Percentiles rank a stretch among this genome's conserved stretches.
phyloP scores from a whole-genome alignment of 768 basidiomycete species.

The Suillus alpinus region DNA sequence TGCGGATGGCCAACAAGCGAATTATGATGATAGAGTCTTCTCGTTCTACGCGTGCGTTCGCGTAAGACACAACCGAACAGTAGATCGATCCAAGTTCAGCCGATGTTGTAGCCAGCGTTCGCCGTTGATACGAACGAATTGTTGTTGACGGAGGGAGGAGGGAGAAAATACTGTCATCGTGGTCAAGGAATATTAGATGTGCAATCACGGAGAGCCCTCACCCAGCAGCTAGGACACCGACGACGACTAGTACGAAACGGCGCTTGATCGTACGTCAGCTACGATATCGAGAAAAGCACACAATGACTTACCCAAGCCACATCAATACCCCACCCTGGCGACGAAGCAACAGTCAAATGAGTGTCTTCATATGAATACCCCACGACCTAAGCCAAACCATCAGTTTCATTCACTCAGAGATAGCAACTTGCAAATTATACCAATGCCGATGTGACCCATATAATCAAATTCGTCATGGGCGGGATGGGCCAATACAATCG shows the following conservation, averaged over 20 bases:
- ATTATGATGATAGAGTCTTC: slow-evolving; percentile 59
- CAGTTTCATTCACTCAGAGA: background rate
- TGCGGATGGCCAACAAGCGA: slow-evolving; percentile 68
- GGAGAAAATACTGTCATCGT: slow-evolving; percentile 52
- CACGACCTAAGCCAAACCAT: slow-evolving; percentile 44
- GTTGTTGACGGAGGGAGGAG: slow-evolving; percentile 75
- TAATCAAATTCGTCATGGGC: slow-evolving; percentile 69
- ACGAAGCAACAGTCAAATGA: slow-evolving; percentile 44
- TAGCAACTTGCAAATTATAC: slow-evolving; percentile 35
- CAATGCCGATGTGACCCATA: slow-evolving; percentile 60
- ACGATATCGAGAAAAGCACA: background rate
- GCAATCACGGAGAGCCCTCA: slow-evolving; percentile 26
- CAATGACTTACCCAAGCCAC: slow-evolving; percentile 64
- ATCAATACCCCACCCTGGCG: slow-evolving; percentile 55
- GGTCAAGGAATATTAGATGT: slow-evolving; percentile 4
- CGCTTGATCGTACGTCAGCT: slow-evolving; percentile 33
- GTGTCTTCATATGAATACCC: slow-evolving; percentile 74
- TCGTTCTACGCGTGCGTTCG: slow-evolving; percentile 49
- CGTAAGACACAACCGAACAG: slow-evolving; percentile 73
- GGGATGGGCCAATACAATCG: slow-evolving; percentile 72
- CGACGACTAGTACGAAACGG: slow-evolving; percentile 66
- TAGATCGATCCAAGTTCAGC: slow-evolving; percentile 68
- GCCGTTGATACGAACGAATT: slow-evolving; percentile 70
- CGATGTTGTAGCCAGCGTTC: slow-evolving; percentile 64
- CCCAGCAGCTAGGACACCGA: slow-evolving; percentile 79